A percentile compares a stretch with the other conserved stretches of the same genome.
phyloP scores from a whole-genome alignment of 2,329 filamentous ascomycete genomes.

The Penicillium sp. region DNA sequence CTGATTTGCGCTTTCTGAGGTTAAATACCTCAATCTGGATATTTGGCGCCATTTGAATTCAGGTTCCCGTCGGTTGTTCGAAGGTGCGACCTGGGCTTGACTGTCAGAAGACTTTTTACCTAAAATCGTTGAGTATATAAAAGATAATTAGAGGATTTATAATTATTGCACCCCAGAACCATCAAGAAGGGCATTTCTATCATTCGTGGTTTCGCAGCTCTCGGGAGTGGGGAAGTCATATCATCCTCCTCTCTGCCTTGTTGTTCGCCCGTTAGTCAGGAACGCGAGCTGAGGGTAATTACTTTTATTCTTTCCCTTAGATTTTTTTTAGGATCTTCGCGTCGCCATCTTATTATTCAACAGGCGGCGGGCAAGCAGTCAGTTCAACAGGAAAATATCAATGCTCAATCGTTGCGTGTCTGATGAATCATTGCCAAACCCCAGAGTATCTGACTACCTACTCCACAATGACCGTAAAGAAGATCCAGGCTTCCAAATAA shows the following conservation, averaged over 20 bases:
- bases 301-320: not conserved
- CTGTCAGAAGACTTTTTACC: not conserved
- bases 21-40: slow-evolving; percentile 7
- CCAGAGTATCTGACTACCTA: slow-evolving; percentile 26
- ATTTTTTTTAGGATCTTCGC: not conserved
- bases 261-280: slow-evolving; percentile 26
- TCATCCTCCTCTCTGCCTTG: slow-evolving; percentile 20
- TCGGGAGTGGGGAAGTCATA: slow-evolving; percentile 25
- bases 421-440: slow-evolving; percentile 22
- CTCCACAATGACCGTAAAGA: slow-evolving; percentile 21
- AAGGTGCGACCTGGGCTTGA: not conserved
- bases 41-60: slow-evolving; percentile 7
- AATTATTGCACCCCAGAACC: slow-evolving; percentile 13
- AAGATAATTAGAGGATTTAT: not conserved
- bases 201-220: too few relatives aligned
- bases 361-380: too few relatives aligned
- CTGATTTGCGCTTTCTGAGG: not conserved
- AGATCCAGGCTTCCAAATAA: slow-evolving; percentile 16
- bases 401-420: slow-evolving; percentile 6
- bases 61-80: not conserved
- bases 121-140: too few relatives aligned
- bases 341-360: not conserved
- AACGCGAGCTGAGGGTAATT: slow-evolving; percentile 21
- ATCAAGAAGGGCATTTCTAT: too few relatives aligned
- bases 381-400: not conserved